phyloP scores from a whole-genome alignment of 2,329 filamentous ascomycete genomes.

The Pseudogymnoascus sp. region DNA sequence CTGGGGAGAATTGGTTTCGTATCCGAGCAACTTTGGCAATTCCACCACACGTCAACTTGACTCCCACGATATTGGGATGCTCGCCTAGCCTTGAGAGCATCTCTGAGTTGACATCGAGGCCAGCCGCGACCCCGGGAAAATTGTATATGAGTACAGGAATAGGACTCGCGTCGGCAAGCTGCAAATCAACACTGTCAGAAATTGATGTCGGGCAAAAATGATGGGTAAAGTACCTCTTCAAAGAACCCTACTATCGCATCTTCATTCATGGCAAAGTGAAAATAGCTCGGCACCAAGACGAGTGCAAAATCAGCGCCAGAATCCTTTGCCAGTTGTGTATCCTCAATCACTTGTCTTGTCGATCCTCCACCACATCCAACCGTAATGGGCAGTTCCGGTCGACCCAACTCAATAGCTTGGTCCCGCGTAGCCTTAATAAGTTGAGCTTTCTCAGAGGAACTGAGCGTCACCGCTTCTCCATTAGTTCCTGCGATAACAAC shows the following conservation, averaged over 20 bases:
- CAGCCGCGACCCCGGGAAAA: conserved; percentile 35
- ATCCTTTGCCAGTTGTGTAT: conserved; percentile 30
- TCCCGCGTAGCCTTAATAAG: conserved; percentile 33
- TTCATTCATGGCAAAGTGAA: conserved; percentile 34
- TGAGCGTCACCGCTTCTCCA: conserved; percentile 36
- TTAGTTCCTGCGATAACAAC: conserved; percentile 37
- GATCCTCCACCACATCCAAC: conserved; percentile 32
- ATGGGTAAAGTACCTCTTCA: conserved; percentile 24
- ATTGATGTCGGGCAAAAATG: conserved; percentile 7
- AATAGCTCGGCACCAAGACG: conserved; percentile 33
- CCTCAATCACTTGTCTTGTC: conserved; percentile 34
- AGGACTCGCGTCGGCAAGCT: conserved; percentile 30
- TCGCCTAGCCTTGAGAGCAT: conserved; percentile 26
- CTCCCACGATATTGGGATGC: conserved; percentile 30
- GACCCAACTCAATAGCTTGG: conserved; percentile 23
- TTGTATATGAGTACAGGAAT: conserved; percentile 40
- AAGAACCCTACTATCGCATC: conserved; percentile 48
- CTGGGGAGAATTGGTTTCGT: conserved; percentile 41
- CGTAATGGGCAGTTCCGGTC: conserved; percentile 31
- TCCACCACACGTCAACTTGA: conserved; percentile 31
- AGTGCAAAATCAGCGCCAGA: conserved; percentile 33
- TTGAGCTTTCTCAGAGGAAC: conserved; percentile 31
- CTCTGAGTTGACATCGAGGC: conserved; percentile 36
- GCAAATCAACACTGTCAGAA: conserved; percentile 17
- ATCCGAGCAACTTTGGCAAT: conserved; percentile 38